Evolutionary conservation across 2,329 filamentous ascomycete species (phyloP).

Genomic region (Zopfia rhizophila): DNA sequence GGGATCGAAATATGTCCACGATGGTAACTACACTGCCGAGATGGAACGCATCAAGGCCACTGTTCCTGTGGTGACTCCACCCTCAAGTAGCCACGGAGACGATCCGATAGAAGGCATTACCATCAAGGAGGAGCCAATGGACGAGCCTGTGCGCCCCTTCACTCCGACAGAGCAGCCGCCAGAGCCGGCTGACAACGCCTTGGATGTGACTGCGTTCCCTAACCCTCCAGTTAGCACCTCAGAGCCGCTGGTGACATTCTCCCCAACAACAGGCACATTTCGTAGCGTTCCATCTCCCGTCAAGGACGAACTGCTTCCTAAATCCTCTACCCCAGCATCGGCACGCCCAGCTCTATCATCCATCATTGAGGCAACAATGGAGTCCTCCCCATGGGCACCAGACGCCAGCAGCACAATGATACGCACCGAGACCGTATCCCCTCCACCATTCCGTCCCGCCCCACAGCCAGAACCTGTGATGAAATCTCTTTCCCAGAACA

Average conservation of each 20-base stretch:
- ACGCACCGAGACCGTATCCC: constrained; percentile 20
- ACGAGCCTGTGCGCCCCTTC: constrained; percentile 27
- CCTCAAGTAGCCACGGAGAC: constrained; percentile 69
- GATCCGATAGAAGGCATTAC: constrained; percentile 45
- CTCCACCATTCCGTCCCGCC: constrained; percentile 16
- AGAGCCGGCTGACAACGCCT: constrained; percentile 16
- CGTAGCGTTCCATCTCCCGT: constrained; percentile 43
- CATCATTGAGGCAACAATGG: constrained; percentile 28
- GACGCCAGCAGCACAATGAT: constrained; percentile 32
- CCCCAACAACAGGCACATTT: constrained; percentile 52
- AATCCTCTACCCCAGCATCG: constrained; percentile 22
- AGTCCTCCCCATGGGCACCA: constrained; percentile 37
- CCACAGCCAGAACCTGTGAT: constrained; percentile 22
- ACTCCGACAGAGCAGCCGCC: constrained; percentile 37
- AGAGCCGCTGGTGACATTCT: constrained; percentile 44
- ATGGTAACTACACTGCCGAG: constrained; percentile 45
- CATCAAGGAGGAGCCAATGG: constrained; percentile 32
- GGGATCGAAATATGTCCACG: constrained; percentile 52
- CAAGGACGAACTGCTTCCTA: constrained; percentile 31
- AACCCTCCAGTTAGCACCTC: constrained; percentile 17
- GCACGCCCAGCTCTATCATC: constrained; percentile 24
- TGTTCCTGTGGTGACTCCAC: constrained; percentile 68
- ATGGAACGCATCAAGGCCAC: constrained; percentile 54
- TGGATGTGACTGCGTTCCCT: constrained; percentile 23
- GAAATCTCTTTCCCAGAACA: constrained; percentile 15